Percentiles rank a stretch among this genome's conserved stretches.
These are phyloP conservation scores for Penicillium expansum DNA, from an alignment of 2,329 filamentous ascomycete genomes.

Conservation along the genomic window DNA sequence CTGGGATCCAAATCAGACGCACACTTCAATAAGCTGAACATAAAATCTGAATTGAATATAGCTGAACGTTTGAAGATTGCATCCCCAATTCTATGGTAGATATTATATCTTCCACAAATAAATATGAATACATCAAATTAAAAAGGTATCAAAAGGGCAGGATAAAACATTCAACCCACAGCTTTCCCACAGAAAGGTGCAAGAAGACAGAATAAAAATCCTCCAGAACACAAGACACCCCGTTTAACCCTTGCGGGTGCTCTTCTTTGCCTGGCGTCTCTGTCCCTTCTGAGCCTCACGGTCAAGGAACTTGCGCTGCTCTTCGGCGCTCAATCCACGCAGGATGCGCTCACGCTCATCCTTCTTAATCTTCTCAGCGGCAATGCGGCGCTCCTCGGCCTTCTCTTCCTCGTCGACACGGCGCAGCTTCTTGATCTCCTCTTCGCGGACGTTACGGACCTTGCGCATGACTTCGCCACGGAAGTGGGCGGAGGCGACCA, in stretches of 20 bases:
- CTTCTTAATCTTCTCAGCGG: constrained; percentile 67
- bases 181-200: constrained; percentile 3
- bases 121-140: constrained; percentile 24
- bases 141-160: constrained; percentile 23
- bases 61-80: background rate
- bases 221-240: background rate
- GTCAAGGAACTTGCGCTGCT: constrained; percentile 81
- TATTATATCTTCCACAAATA: constrained; percentile 2
- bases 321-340: constrained; percentile 72
- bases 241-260: constrained; percentile 51
- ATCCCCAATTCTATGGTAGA: constrained; percentile 1
- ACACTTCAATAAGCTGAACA: background rate
- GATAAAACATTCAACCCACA: constrained; percentile 20
- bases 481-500: constrained; percentile 77
- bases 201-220: constrained; percentile 15
- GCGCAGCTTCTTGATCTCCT: constrained; percentile 73
- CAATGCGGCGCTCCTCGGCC: constrained; percentile 57
- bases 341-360: constrained; percentile 83
- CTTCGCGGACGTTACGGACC: constrained; percentile 75
- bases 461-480: constrained; percentile 86
- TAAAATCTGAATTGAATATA: background rate
- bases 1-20: background rate
- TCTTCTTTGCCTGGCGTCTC: constrained; percentile 62
- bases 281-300: constrained; percentile 74
- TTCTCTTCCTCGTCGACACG: constrained; percentile 72